Evolutionary conservation across 2,329 filamentous ascomycete genomes (phyloP), one percentile per base, ranked within the genome.

Genomic region (Colletotrichum chlorophyti): DNA sequence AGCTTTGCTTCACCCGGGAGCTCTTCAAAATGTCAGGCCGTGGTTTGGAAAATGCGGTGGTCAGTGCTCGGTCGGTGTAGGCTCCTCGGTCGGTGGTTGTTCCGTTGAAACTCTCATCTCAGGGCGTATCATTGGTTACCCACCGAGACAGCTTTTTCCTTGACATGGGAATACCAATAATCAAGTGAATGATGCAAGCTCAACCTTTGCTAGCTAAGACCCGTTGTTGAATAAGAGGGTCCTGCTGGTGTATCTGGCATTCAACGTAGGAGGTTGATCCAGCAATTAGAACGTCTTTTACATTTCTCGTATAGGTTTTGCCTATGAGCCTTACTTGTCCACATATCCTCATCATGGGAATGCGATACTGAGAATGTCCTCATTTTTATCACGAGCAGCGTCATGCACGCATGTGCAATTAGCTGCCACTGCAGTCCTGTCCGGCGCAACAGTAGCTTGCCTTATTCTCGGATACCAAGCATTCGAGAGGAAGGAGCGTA

Each of bases 391-490:
- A 37, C 75, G 79, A 50, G 72, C 76, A 5, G 67, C 79, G 35
- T 72, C 75, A 34, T 80, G 74, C 65, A 74, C 79, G 29, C 78
- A 78, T 23, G 69, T 82, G 37, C 91, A 93, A 70, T 77, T 95
- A 31, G 83, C 86, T 15, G 84, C 88, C 3, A 92, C 91, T 0
- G 91, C 91, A 2, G 77, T 91, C 19, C 74, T 85, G 12, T 89
- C 86, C 0, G 86, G 85, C 15, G 82, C 80, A 8, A 77, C 85
- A 0, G 85, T 83, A 23, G 85, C 85, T 3, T 79, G 79, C n/a
- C 76, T 84, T 7, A 78, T 90, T 27, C 72, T 90, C 12, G 83
- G 84, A 17, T 87, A 85, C 65, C 87, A 90, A 70, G 79, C 78
- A 34, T 71, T 87, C n/a, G 79, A 82, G 60, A 72, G 83, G 26